These are phyloP conservation scores for Rauvolfia tetraphylla DNA, from an alignment of 257 asterid species.

Conservation along the genomic window DNA sequence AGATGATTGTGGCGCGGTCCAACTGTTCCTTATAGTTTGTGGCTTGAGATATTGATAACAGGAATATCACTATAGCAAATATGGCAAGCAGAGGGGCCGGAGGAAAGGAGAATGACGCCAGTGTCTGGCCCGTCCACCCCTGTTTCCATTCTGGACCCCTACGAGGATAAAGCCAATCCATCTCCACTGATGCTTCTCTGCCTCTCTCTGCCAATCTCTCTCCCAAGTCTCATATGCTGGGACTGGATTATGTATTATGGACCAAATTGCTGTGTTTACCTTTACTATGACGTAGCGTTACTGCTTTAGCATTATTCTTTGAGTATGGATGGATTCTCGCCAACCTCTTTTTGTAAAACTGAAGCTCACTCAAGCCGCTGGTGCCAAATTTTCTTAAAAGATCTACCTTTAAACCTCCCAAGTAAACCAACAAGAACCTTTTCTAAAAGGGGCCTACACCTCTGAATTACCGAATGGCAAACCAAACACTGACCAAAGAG, in stretches of 20 bases:
- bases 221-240: background rate
- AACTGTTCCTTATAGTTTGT: conserved; percentile 45
- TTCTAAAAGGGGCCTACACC: background rate
- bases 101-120: conserved; percentile 53
- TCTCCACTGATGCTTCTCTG: conserved; percentile 8
- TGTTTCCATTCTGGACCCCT: conserved; percentile 56
- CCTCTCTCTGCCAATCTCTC: no score
- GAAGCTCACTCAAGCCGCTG: conserved; percentile 40
- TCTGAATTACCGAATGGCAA: background rate
- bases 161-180: conserved; percentile 43
- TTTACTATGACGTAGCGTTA: conserved; percentile 21
- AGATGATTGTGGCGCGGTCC: conserved; percentile 22
- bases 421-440: background rate
- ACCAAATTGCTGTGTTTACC: conserved; percentile 19
- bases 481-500: background rate
- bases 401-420: background rate
- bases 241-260: conserved; percentile 8
- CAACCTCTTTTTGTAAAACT: conserved; percentile 32
- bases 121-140: conserved; percentile 43
- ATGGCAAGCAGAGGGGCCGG: conserved; percentile 53
- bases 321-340: conserved; percentile 42
- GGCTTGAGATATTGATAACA: conserved; percentile 53
- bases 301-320: conserved; percentile 54
- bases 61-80: conserved; percentile 50
- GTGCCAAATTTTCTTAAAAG: conserved; percentile 11